Conservation (phyloP, 805 yeast genomes). For the Kazachstania taianensis region DNA sequence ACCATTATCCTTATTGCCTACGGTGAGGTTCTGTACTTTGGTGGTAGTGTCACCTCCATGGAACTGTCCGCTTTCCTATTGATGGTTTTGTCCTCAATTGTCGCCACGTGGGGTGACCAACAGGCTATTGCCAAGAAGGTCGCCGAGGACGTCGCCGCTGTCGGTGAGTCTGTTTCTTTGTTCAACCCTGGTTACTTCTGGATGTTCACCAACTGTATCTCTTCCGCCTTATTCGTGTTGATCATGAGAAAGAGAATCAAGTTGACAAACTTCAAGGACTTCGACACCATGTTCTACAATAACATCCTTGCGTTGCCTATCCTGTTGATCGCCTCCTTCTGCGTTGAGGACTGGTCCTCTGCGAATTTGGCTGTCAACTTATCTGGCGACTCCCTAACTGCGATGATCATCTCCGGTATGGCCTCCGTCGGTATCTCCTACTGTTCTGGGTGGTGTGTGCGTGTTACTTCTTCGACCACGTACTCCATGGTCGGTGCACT, state of each 20-base stretch:
- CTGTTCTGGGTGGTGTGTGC: slow-evolving; percentile 99
- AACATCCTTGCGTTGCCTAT: slow-evolving; percentile 90
- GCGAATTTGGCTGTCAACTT: slow-evolving; percentile 67
- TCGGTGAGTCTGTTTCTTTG: slow-evolving; percentile 27
- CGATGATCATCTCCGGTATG: slow-evolving; percentile 86
- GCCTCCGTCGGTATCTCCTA: slow-evolving; percentile 95
- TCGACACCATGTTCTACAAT: slow-evolving; percentile 97
- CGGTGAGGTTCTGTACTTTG: slow-evolving; percentile 97
- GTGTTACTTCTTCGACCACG: slow-evolving; percentile 97
- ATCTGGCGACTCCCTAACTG: slow-evolving; percentile 57
- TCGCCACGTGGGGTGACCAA: slow-evolving; percentile 85
- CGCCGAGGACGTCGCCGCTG: slow-evolving; percentile 22
- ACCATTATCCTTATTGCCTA: slow-evolving; percentile 95
- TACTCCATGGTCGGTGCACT: slow-evolving; percentile 99
- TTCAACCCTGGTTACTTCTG: slow-evolving; percentile 77
- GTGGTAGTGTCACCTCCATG: slow-evolving; percentile 84
- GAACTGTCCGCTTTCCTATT: slow-evolving; percentile 78
- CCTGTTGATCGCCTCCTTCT: slow-evolving; percentile 59
- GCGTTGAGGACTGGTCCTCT: slow-evolving; percentile 89
- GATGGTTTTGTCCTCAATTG: slow-evolving; percentile 92
- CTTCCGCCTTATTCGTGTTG: slow-evolving; percentile 88
- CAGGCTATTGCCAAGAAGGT: slow-evolving; percentile 26
- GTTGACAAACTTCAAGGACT: slow-evolving; percentile 91
- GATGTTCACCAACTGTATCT: slow-evolving; percentile 93
- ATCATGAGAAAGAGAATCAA: slow-evolving; percentile 97